Evolutionary conservation across 371 early-diverging fungal species (phyloP).

Genomic region (Mortierella sp.): DNA sequence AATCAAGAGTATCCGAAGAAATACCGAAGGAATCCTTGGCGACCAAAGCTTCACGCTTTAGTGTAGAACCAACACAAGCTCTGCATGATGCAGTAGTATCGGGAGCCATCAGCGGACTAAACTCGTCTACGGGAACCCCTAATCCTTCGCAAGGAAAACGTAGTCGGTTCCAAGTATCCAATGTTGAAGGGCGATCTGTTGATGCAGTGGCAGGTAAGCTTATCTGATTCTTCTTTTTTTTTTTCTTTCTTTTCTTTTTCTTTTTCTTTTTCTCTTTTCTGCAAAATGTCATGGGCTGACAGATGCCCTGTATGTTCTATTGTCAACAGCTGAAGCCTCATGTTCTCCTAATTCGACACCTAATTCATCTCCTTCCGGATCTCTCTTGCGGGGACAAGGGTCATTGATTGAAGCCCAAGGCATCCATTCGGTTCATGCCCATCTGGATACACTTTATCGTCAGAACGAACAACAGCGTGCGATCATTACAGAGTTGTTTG

Average conservation of each 20-base stretch:
- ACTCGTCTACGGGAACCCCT: constrained; percentile 22
- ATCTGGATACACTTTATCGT: constrained; percentile 47
- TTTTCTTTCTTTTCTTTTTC: neutral
- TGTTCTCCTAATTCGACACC: constrained; percentile 41
- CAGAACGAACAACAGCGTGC: constrained; percentile 53
- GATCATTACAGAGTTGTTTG: constrained; percentile 37
- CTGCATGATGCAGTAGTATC: neutral
- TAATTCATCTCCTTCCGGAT: constrained; percentile 44
- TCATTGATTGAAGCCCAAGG: constrained; percentile 30
- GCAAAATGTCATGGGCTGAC: no score
- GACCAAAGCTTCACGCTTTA: constrained; percentile 38
- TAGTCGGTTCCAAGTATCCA: constrained; percentile 51
- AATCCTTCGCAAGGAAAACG: constrained; percentile 33
- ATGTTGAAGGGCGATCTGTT: constrained; percentile 27
- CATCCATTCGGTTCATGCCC: constrained; percentile 19
- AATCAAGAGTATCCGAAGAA: constrained; percentile 18
- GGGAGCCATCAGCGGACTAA: constrained; percentile 11
- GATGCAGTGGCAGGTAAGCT: neutral
- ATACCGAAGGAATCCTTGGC: neutral
- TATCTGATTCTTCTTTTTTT: neutral
- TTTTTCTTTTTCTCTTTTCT: no score
- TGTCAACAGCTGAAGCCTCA: constrained; percentile 9
- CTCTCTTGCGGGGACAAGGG: constrained; percentile 37
- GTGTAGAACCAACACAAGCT: constrained; percentile 24
- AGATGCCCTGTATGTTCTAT: neutral